Percentiles rank a stretch among this genome's conserved stretches.
phyloP scores from a whole-genome alignment of 345 rosid genomes.

The Brassica carinata region DNA sequence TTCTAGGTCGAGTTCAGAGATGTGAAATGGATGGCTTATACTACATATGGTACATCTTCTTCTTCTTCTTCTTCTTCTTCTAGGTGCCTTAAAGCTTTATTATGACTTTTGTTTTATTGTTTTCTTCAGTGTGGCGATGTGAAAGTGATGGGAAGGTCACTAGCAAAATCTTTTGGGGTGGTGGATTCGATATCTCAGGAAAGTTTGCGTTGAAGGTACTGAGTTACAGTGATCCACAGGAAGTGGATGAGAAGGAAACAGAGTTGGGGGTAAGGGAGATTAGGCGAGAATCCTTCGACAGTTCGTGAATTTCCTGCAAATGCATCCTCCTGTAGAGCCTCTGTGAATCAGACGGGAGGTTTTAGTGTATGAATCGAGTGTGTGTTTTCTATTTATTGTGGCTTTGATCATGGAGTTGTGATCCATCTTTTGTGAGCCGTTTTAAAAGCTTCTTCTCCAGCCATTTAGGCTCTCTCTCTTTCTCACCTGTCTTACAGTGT shows the following conservation, averaged over 20 bases:
- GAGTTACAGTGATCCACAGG: constrained; percentile 45
- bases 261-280: constrained; percentile 8
- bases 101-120: neutral
- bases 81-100: neutral
- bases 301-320: constrained; percentile 49
- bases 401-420: too few relatives aligned
- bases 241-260: constrained; percentile 11
- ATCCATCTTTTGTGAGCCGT: too few relatives aligned
- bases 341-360: constrained; percentile 43
- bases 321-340: constrained; percentile 42
- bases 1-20: constrained; percentile 85
- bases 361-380: constrained; percentile 38
- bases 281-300: constrained; percentile 46
- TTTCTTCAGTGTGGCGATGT: constrained; percentile 68
- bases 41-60: constrained; percentile 70
- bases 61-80: neutral
- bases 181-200: constrained; percentile 47
- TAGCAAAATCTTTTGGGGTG: constrained; percentile 53
- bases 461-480: too few relatives aligned
- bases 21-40: constrained; percentile 73
- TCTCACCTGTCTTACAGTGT: too few relatives aligned
- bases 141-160: constrained; percentile 61
- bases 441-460: too few relatives aligned
- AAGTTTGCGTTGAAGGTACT: constrained; percentile 53
- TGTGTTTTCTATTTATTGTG: too few relatives aligned